Conservation (phyloP, 768 basidiomycete genomes). For the Fibroporia radiculosa region DNA sequence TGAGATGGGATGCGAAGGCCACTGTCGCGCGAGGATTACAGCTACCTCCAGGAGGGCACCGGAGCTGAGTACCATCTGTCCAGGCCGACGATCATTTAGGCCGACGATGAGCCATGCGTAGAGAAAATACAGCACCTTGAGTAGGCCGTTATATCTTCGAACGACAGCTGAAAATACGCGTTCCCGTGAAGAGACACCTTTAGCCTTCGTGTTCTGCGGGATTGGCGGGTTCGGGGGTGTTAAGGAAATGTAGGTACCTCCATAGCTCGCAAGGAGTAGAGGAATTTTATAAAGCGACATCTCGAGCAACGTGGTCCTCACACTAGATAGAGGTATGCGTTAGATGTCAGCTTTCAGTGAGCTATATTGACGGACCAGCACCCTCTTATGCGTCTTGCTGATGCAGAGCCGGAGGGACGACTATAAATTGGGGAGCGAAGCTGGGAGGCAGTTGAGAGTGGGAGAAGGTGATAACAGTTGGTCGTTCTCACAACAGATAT, state of each 20-base stretch:
- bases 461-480: no score
- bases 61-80: not conserved
- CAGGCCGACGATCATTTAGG: not conserved
- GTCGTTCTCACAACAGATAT: no score
- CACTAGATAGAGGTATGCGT: no score
- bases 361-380: no score
- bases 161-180: conserved; percentile 1
- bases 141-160: not conserved
- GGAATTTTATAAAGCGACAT: conserved; percentile 5
- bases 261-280: not conserved
- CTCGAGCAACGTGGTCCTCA: no score
- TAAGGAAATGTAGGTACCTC: not conserved
- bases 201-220: not conserved
- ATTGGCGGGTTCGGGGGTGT: conserved; percentile 1
- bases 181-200: not conserved
- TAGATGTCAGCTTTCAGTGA: no score
- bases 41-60: not conserved
- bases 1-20: not conserved
- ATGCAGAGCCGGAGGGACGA: no score
- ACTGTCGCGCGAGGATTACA: conserved; percentile 2
- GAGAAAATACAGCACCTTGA: not conserved
- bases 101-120: not conserved
- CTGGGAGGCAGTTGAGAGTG: no score
- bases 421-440: no score
- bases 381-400: no score